Conservation (phyloP, 2,329 filamentous ascomycete species). For the Pestalotiopsis sp. region DNA sequence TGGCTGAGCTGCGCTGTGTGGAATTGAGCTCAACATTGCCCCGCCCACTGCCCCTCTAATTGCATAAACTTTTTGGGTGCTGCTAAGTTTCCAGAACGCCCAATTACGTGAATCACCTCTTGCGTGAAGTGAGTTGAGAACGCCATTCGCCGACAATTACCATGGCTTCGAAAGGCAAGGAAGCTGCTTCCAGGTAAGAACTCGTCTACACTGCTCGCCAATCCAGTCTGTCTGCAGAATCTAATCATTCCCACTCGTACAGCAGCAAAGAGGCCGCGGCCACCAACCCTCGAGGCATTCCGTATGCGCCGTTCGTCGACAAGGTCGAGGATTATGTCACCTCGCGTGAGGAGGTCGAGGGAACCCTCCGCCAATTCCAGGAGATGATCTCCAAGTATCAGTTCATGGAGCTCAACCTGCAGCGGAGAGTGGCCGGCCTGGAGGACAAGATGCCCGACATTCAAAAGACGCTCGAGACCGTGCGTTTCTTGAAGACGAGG, state of each 20-base stretch:
- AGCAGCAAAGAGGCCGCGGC: slow-evolving; percentile 52
- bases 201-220: neutral
- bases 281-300: slow-evolving; percentile 82
- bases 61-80: slow-evolving; percentile 6
- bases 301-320: slow-evolving; percentile 82
- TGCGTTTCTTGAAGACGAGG: slow-evolving; percentile 78
- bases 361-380: slow-evolving; percentile 80
- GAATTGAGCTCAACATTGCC: neutral
- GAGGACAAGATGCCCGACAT: slow-evolving; percentile 98
- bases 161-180: slow-evolving; percentile 28
- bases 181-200: slow-evolving; percentile 20
- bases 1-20: neutral
- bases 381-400: slow-evolving; percentile 99
- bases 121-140: neutral
- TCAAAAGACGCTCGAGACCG: slow-evolving; percentile 90
- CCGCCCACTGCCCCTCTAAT: slow-evolving; percentile 6
- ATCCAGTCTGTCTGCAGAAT: neutral
- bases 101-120: slow-evolving; percentile 1
- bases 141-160: neutral
- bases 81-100: neutral
- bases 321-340: slow-evolving; percentile 84
- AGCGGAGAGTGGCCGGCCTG: slow-evolving; percentile 77
- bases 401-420: slow-evolving; percentile 97
- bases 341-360: slow-evolving; percentile 77
- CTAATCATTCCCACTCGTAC: slow-evolving; percentile 9